Evolutionary conservation across 2,329 filamentous ascomycete species (phyloP), one percentile per base, ranked within the genome.

Genomic region (Scedosporium apiospermum): DNA sequence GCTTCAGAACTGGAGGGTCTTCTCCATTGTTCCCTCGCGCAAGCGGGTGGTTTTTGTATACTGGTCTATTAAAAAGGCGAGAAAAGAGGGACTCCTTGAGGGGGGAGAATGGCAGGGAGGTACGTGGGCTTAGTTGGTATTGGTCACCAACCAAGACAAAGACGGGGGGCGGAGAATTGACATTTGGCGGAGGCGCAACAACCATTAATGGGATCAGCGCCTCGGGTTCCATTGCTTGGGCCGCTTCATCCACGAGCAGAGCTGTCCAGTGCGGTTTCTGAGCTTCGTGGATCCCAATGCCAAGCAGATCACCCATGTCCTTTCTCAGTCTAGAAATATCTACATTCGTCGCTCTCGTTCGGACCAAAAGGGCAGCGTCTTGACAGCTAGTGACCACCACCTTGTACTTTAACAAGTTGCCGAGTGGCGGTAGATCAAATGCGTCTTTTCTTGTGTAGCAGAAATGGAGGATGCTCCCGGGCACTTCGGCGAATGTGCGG

Each of bases 51-150:
- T 42, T 38, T 18, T n/a, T 57, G 34, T 61, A 61, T n/a, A 61
- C 60, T 18, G 30, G 27, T 34, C 60, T 55, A 1, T 23, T 18
- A 14, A 34, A 61, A 4, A 61, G 60, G n/a, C 60, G 60, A 12
- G 60, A 95, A 71, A 99, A 99, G 7, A 99, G 82, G n/a, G 93
- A 98, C 75, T 98, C 93, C 76, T 98, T 97, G 12, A 99, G 82
- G 98, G 82, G 99, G 98, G 93, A 99, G 98, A 72, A 99, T 97
- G 69, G 98, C 93, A 61, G 18, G 4, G 60, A 61, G 5, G 34
- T 44, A 6, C 30, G 46, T 1, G 95, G 95, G 0, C 95, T 95
- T 67, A 99, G 85, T 74, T 99, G 95, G 75, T 98, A 95, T 76
- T 99, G 95, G 72, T 99, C 95, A 71, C 95, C 95, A 51, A 99